Conservation (phyloP, 345 rosid genomes). For the Citrus glauca region DNA sequence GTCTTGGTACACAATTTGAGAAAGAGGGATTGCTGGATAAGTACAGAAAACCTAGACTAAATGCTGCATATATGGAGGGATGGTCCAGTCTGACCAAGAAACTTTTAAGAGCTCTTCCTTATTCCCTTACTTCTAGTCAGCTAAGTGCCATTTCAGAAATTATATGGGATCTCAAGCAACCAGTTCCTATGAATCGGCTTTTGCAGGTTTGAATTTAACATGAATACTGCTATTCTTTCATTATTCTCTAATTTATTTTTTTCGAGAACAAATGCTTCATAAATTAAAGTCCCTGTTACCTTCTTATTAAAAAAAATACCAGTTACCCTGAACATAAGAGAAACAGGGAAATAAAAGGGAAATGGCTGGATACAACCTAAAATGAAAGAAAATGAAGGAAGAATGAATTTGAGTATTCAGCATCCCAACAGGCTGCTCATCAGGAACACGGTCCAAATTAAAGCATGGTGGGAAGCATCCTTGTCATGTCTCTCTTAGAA, state of each 20-base stretch:
- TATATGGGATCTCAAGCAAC: constrained; percentile 88
- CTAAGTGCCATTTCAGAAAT: constrained; percentile 86
- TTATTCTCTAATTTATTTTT: not conserved
- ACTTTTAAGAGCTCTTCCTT: constrained; percentile 77
- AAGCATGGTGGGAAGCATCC: not conserved
- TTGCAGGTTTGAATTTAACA: constrained; percentile 59
- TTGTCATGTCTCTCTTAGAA: not conserved
- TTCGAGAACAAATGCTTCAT: not conserved
- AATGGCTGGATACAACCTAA: not conserved
- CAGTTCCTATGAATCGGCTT: constrained; percentile 92
- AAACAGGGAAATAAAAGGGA: not conserved
- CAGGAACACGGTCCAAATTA: not conserved
- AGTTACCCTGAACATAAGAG: not conserved
- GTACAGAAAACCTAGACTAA: constrained; percentile 60
- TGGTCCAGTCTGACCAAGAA: constrained; percentile 81
- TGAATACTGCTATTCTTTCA: constrained; percentile 11
- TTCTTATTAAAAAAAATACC: not conserved
- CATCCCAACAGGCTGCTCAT: not conserved
- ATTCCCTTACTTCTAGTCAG: constrained; percentile 86
- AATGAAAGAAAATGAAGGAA: not conserved
- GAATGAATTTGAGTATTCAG: not conserved
- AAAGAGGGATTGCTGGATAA: constrained; percentile 76
- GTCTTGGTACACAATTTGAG: constrained; percentile 70
- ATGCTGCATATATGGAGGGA: constrained; percentile 49
- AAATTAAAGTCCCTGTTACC: not conserved